These are phyloP conservation scores for Trichomonascaceae sp. DNA, from an alignment of 1,139 yeast genomes.

Conservation along the genomic window DNA sequence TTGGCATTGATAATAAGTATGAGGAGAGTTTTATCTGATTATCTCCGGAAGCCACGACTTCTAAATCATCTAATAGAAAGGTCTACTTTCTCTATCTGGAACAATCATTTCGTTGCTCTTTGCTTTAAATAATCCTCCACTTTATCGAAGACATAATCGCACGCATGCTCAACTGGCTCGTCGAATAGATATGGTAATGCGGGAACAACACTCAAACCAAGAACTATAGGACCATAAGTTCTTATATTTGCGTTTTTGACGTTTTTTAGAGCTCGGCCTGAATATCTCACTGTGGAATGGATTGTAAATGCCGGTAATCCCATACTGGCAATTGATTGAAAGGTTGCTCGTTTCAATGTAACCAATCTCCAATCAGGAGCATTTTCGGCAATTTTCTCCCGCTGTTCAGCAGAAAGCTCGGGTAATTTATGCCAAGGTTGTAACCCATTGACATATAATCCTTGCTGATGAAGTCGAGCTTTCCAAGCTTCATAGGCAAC, in stretches of 20 bases:
- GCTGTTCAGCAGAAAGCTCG: constrained; percentile 26
- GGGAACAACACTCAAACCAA: constrained; percentile 75
- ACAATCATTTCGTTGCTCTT: not conserved
- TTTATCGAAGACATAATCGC: constrained; percentile 58
- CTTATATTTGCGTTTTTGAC: constrained; percentile 47
- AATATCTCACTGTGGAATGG: constrained; percentile 69
- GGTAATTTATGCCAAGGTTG: constrained; percentile 62
- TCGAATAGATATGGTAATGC: constrained; percentile 72
- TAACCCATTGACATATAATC: constrained; percentile 55
- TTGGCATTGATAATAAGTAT: not conserved
- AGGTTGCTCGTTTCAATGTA: constrained; percentile 64
- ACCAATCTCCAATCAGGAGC: constrained; percentile 58
- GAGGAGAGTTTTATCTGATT: not conserved
- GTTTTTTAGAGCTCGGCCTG: constrained; percentile 46
- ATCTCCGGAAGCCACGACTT: not conserved
- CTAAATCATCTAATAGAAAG: not conserved
- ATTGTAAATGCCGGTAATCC: constrained; percentile 84
- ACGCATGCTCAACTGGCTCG: constrained; percentile 70
- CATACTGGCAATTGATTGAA: constrained; percentile 81
- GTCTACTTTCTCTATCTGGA: too few relatives aligned
- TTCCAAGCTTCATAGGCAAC: constrained; percentile 74
- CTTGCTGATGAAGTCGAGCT: constrained; percentile 61
- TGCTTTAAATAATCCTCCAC: constrained; percentile 36
- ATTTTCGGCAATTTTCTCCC: constrained; percentile 36
- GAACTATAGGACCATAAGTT: constrained; percentile 69